These are phyloP conservation scores for Linderniella brevidens DNA, from an alignment of 257 asterid species.

Conservation along the genomic window DNA sequence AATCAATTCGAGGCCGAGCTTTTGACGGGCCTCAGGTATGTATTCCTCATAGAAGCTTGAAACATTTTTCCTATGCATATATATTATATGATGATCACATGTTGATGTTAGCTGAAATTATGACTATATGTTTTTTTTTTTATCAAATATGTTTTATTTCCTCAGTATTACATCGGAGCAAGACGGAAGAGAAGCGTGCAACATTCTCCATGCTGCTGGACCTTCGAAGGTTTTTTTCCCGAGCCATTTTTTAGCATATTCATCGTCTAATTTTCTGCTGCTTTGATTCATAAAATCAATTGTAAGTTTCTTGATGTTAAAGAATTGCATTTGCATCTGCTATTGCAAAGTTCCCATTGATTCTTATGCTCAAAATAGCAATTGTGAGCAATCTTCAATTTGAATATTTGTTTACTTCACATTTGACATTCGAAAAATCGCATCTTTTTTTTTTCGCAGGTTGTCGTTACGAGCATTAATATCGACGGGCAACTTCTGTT, in stretches of 20 bases:
- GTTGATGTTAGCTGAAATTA: not conserved
- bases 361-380: too few relatives aligned
- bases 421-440: too few relatives aligned
- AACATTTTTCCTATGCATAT: too few relatives aligned
- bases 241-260: too few relatives aligned
- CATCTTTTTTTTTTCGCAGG: conserved; percentile 31
- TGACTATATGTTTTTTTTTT: conserved; percentile 1
- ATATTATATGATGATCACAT: not conserved
- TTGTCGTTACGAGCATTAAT: conserved; percentile 85
- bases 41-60: too few relatives aligned
- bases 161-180: conserved; percentile 68
- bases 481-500: conserved; percentile 66
- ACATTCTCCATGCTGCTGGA: conserved; percentile 85
- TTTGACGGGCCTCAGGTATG: conserved; percentile 70
- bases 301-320: too few relatives aligned
- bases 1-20: conserved; percentile 96
- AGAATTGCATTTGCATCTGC: too few relatives aligned
- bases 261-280: too few relatives aligned
- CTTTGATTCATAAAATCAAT: too few relatives aligned
- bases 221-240: conserved; percentile 60
- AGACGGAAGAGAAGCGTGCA: conserved; percentile 95
- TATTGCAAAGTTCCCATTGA: too few relatives aligned
- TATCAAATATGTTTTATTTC: not conserved
- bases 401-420: too few relatives aligned
- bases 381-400: too few relatives aligned